phyloP scores from a whole-genome alignment of 345 rosid species.

The Citrus inodora region DNA sequence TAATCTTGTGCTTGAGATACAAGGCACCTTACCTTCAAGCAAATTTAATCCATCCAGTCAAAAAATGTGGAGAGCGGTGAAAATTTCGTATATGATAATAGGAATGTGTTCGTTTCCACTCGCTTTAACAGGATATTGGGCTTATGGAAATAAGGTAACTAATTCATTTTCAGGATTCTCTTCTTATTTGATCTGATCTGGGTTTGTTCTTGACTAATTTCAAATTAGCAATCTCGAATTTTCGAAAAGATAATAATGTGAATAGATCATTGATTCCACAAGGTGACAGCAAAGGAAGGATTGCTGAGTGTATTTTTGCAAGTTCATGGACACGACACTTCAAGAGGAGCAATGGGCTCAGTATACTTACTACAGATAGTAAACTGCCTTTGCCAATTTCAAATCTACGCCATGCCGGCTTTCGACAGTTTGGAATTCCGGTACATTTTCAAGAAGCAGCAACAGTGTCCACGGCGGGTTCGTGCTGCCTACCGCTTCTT shows the following conservation, averaged over 20 bases:
- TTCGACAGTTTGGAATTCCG: conserved; percentile 48
- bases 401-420: conserved; percentile 52
- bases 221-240: too few species aligned
- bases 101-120: conserved; percentile 28
- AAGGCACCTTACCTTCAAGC: conserved; percentile 53
- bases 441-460: conserved; percentile 18
- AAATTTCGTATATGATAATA: conserved; percentile 29
- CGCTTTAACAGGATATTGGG: conserved; percentile 54
- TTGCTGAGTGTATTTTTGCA: conserved; percentile 25
- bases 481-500: conserved; percentile 26
- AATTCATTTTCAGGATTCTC: background rate
- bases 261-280: too few species aligned
- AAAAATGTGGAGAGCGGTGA: conserved; percentile 51
- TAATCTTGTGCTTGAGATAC: conserved; percentile 59
- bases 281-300: background rate
- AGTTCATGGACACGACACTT: conserved; percentile 21
- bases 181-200: background rate
- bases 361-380: conserved; percentile 22
- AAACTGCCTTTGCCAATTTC: conserved; percentile 40
- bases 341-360: conserved; percentile 21
- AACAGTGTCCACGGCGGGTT: conserved; percentile 23
- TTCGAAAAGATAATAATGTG: too few species aligned
- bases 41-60: conserved; percentile 16
- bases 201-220: too few species aligned
- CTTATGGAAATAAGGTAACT: conserved; percentile 40